Evolutionary conservation across 2,329 filamentous ascomycete genomes (phyloP), one percentile per base, ranked within the genome.

Genomic region (Colletotrichum sp.): DNA sequence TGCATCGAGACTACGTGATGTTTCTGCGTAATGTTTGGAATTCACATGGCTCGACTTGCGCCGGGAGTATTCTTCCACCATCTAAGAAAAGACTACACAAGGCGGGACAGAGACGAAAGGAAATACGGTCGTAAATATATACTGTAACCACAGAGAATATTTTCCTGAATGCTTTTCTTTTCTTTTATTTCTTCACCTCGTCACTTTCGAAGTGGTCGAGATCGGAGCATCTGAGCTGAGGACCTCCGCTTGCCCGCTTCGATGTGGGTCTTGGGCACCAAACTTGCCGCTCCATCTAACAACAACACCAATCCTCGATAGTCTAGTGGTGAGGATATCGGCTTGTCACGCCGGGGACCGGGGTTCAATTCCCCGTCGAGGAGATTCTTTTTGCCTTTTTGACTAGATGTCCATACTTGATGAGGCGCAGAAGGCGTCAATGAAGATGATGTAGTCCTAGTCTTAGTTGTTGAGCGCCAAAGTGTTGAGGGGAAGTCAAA

Each of bases 291-390:
- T 1, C 4, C 1, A 0, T 34, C 3, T 39, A 66, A 19, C 25
- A 25, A 34, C 11, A 32, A 16, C 8, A 68, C 19, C 63, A 32
- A 61, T 75, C 72, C 72, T 19, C 63, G 72, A 75, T 75, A 75
- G 72, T 75, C 72, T 75, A 75, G 72, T 75, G 72, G 72, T 75
- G 62, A 75, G 72, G 72, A 75, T 75, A 72, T 72, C 69, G 39
- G 72, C 72, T 75, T 75, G 72, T 75, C 72, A 66, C 69, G 72
- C 72, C 39, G 69, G 72, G 69, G 72, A 75, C 72, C 72, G 72
- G 72, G 72, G 72, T 75, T 75, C 69, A 75, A 75, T 75, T 75
- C 72, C 72, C 72, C 72, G 72, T 75, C 72, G 72, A 75, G 72
- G 72, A 75, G 72, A 12, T 29, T 6, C 5, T 66, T 67, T 65